A percentile compares a stretch with the other conserved stretches of the same genome.
Evolutionary conservation across 805 yeast species (phyloP).

Genomic region (Zygoascus flipseniorum): DNA sequence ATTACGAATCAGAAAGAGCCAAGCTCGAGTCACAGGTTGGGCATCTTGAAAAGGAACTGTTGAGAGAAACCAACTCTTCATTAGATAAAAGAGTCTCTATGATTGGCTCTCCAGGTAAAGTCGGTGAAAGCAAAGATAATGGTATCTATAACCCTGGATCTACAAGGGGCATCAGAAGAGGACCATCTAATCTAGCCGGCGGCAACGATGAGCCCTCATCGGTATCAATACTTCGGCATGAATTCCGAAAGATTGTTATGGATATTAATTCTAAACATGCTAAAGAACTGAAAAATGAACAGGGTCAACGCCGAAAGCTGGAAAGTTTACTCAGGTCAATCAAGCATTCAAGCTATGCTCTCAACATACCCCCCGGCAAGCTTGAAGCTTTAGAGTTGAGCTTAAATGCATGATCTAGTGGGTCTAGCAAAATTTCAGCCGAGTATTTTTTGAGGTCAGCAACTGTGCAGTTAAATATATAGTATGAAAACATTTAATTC

Average conservation of each 20-base stretch:
- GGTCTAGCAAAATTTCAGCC: not conserved
- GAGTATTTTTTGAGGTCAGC: no score
- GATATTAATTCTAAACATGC: conserved; percentile 24
- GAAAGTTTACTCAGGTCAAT: conserved; percentile 18
- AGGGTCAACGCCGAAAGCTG: conserved; percentile 19
- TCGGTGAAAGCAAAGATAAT: not conserved
- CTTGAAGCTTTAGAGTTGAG: conserved; percentile 9
- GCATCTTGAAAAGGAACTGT: conserved; percentile 18
- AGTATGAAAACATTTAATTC: no score
- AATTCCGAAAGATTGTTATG: conserved; percentile 26
- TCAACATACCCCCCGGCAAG: conserved; percentile 14
- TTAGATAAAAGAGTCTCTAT: conserved; percentile 17
- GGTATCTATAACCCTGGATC: not conserved
- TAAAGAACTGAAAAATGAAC: conserved; percentile 20
- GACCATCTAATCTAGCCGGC: not conserved
- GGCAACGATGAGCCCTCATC: conserved; percentile 12
- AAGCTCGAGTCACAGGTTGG: conserved; percentile 22
- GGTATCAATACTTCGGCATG: conserved; percentile 26
- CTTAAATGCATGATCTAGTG: not conserved
- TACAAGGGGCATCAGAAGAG: not conserved
- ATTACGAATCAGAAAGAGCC: conserved; percentile 26
- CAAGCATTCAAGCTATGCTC: conserved; percentile 20
- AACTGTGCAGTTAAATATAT: no score
- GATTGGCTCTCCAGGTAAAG: conserved; percentile 9
- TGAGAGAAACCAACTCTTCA: conserved; percentile 8